Evolutionary conservation across 371 early-diverging fungal species (phyloP), one percentile per base, ranked within the genome.

Genomic region (Fennellomyces sp.): DNA sequence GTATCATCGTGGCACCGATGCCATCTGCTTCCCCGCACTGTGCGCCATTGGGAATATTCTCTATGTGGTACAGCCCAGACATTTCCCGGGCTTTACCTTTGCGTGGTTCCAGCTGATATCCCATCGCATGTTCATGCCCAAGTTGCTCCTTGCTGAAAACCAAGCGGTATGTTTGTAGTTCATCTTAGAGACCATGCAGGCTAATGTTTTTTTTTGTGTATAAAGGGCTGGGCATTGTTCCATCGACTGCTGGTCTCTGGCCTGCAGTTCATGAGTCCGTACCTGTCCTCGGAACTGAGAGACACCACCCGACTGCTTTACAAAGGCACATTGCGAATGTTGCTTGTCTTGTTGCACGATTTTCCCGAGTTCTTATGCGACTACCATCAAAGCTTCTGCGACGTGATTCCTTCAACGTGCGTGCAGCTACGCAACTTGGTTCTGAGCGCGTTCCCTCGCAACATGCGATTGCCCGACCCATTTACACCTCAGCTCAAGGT

Each of bases 281-380:
- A 93, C 67, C 71, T 97, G 59, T 74, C 77, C n/a, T 70, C 76
- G 10, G 88, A 90, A 63, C 70, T 90, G 54, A 74, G 81, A 39
- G 91, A 91, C 28, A 86, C 95, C 5, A 88, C 90, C 10, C 89
- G 95, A 41, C 66, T 90, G 55, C 81, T 98, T 30, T 98, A 99
- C 78, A 85, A 87, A 52, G 97, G 96, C 15, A 90, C 93, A 0
- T 78, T 98, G 13, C 85, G 97, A n/a, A 87, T 98, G 17, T 66
- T 97, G 29, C 76, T 98, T 25, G 93, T 97, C 5, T 65, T 98
- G n/a, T 76, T 97, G 52, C 98, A 97, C 73, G 99, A 99, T 73
- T 97, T 94, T 78, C 99, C 98, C 12, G 97, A 97, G 70, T 99
- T 98, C 75, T 78, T 99, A 45, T 91, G 96, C 63, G 92, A 90